phyloP scores from a whole-genome alignment of 495 filamentous ascomycete species.

The Oidiodendron maius region DNA sequence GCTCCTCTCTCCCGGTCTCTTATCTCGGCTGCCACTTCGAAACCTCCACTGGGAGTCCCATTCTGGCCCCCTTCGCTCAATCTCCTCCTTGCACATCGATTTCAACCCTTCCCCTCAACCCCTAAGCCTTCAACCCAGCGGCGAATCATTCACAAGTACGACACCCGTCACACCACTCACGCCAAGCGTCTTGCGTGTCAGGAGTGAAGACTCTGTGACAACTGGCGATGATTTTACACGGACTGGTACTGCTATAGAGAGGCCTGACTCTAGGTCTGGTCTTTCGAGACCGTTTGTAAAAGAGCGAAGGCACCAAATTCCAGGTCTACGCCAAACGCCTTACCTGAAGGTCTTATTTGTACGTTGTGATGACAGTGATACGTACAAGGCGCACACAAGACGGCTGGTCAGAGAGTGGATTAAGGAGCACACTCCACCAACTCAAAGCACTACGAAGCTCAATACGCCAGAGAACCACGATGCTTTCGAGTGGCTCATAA shows the following conservation, averaged over 20 bases:
- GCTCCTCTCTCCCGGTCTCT: constrained; percentile 68
- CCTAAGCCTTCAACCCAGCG: constrained; percentile 3
- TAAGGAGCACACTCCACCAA: constrained; percentile 57
- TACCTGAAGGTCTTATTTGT: constrained; percentile 89
- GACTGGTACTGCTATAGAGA: constrained; percentile 23
- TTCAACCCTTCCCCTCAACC: constrained; percentile 54
- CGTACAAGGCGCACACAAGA: constrained; percentile 74
- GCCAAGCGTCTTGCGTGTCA: no score
- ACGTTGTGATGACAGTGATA: constrained; percentile 89
- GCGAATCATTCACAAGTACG: constrained; percentile 29
- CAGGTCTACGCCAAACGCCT: constrained; percentile 85
- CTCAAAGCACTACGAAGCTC: constrained; percentile 40
- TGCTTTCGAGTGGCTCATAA: constrained; percentile 93
- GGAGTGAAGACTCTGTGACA: constrained; percentile 32
- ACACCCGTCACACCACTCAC: constrained; percentile 28
- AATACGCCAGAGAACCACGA: constrained; percentile 72
- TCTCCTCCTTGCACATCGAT: constrained; percentile 85
- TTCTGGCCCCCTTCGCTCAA: constrained; percentile 81
- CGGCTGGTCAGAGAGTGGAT: constrained; percentile 87
- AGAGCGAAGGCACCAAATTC: constrained; percentile 88
- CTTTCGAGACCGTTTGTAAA: constrained; percentile 26
- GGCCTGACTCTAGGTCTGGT: constrained; percentile 13
- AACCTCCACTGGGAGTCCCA: constrained; percentile 97
- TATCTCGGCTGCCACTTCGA: constrained; percentile 75
- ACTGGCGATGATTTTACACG: constrained; percentile 46